Conservation (phyloP, 2,329 filamentous ascomycete species). For the Blastomyces gilchristii region DNA sequence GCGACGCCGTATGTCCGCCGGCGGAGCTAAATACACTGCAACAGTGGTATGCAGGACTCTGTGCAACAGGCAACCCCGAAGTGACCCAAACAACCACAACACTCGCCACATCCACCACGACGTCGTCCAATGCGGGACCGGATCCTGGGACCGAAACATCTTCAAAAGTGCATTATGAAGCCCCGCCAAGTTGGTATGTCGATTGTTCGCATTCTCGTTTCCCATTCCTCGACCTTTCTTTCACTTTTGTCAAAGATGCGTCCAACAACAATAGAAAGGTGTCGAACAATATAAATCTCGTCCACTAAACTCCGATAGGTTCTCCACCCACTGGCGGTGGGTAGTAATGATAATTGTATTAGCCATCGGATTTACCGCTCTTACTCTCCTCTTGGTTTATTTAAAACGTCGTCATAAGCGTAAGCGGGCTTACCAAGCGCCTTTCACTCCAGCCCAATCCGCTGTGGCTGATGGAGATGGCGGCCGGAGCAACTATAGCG, state of each 20-base stretch:
- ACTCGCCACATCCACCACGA: neutral
- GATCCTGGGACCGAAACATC: neutral
- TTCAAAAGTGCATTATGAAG: neutral
- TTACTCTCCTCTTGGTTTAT: conserved; percentile 58
- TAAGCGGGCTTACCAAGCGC: conserved; percentile 30
- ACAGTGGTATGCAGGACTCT: conserved; percentile 61
- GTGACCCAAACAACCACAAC: neutral
- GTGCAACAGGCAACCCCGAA: conserved; percentile 23
- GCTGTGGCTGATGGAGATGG: neutral
- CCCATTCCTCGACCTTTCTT: neutral
- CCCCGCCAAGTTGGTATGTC: conserved; percentile 17
- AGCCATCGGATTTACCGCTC: conserved; percentile 54
- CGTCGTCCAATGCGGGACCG: neutral
- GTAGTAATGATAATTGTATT: conserved; percentile 71
- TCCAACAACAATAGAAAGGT: neutral
- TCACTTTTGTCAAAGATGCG: neutral
- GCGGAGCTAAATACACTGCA: conserved; percentile 50
- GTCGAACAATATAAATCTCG: neutral
- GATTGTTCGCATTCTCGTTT: neutral
- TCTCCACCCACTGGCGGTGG: conserved; percentile 65
- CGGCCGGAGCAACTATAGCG: too few species aligned
- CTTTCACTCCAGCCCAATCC: neutral
- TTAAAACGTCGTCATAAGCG: conserved; percentile 65
- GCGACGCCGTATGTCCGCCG: conserved; percentile 48
- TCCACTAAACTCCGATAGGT: conserved; percentile 39